A percentile compares a stretch with the other conserved stretches of the same genome.
Evolutionary conservation across 306 rosid species (phyloP).

Genomic region (Luffa aegyptiaca): DNA sequence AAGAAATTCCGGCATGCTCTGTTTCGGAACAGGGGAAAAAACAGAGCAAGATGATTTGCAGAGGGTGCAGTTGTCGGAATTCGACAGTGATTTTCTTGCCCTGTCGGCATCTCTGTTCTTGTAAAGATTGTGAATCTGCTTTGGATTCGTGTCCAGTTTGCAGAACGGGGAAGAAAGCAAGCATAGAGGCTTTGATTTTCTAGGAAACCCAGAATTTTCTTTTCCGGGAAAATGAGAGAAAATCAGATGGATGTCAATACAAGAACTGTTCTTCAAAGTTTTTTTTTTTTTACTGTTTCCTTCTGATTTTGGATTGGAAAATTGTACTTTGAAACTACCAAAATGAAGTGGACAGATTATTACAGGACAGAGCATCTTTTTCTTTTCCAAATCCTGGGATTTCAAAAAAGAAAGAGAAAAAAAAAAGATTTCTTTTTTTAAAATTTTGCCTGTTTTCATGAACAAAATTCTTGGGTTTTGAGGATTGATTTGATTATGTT

Average conservation of each 20-base stretch:
- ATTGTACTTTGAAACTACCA: slow-evolving; percentile 24
- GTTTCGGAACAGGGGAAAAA: neutral
- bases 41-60: slow-evolving; percentile 26
- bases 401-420: too few species aligned
- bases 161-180: slow-evolving; percentile 42
- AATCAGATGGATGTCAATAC: slow-evolving; percentile 1
- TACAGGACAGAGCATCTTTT: slow-evolving; percentile 26
- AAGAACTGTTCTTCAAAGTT: slow-evolving; percentile 6
- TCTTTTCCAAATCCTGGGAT: slow-evolving; percentile 13
- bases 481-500: neutral
- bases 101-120: slow-evolving; percentile 74
- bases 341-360: slow-evolving; percentile 21
- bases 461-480: neutral
- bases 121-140: slow-evolving; percentile 49
- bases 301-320: slow-evolving; percentile 13
- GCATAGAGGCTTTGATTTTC: slow-evolving; percentile 53
- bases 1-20: slow-evolving; percentile 12
- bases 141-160: slow-evolving; percentile 71
- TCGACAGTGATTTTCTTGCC: slow-evolving; percentile 59
- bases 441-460: neutral
- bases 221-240: slow-evolving; percentile 20
- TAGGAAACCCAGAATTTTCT: slow-evolving; percentile 17
- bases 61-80: slow-evolving; percentile 30
- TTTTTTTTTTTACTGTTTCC: neutral
- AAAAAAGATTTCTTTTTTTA: neutral